These are phyloP conservation scores for Sinapis alba DNA, from an alignment of 441 rosid species.

Conservation along the genomic window DNA sequence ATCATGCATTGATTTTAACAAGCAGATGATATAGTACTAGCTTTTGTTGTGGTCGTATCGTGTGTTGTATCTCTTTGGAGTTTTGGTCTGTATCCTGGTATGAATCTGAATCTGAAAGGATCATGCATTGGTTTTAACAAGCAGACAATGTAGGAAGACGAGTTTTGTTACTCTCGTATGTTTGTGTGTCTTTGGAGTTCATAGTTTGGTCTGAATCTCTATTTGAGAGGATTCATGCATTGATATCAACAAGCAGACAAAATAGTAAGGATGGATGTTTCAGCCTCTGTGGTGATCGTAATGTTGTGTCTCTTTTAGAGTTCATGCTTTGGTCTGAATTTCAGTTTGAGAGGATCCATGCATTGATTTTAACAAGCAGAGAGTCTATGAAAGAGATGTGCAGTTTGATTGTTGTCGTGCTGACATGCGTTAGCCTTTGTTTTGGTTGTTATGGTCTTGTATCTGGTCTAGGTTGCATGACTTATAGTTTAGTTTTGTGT, in stretches of 20 bases:
- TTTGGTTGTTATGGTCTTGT: not conserved
- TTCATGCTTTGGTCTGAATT: not conserved
- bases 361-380: not conserved
- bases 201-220: slow-evolving; percentile 9
- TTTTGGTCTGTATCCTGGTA: not conserved
- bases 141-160: not conserved
- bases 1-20: not conserved
- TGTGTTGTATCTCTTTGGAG: not conserved
- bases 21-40: not conserved
- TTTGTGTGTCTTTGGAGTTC: too few species aligned
- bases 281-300: too few species aligned
- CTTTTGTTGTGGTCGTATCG: too few species aligned
- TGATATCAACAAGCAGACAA: not conserved
- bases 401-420: not conserved
- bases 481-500: not conserved
- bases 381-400: slow-evolving; percentile 10
- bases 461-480: not conserved
- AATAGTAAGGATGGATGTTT: not conserved
- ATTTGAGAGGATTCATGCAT: slow-evolving; percentile 1
- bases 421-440: not conserved
- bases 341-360: not conserved
- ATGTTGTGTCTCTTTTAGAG: not conserved
- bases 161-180: too few species aligned
- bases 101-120: slow-evolving; percentile 6
- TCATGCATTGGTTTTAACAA: not conserved